Conservation (phyloP, 768 basidiomycete genomes). For the Lactarius pseudohatsudake region DNA sequence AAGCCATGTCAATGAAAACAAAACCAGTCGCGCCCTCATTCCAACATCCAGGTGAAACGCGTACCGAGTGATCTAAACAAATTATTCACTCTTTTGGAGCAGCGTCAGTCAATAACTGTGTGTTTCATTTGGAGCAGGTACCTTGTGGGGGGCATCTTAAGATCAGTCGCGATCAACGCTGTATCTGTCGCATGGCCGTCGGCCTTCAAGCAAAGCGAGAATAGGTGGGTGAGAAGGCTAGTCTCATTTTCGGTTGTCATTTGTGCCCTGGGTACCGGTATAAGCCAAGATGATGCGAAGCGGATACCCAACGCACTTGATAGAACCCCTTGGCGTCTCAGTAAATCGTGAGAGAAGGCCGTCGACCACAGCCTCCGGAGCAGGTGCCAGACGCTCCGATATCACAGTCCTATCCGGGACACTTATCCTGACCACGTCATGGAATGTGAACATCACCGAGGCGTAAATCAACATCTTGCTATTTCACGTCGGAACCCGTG, state of each 20-base stretch:
- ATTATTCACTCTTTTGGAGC: constrained; percentile 49
- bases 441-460: constrained; percentile 76
- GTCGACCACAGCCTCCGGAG: constrained; percentile 69
- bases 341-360: constrained; percentile 78
- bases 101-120: constrained; percentile 19
- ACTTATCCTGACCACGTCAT: constrained; percentile 40
- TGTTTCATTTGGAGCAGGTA: constrained; percentile 35
- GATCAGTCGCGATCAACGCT: constrained; percentile 65
- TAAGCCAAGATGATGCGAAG: neutral
- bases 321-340: constrained; percentile 66
- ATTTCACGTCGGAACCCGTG: constrained; percentile 2
- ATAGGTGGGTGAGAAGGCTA: constrained; percentile 72
- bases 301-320: constrained; percentile 47
- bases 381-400: constrained; percentile 52
- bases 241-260: constrained; percentile 69
- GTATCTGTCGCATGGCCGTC: constrained; percentile 78
- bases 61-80: constrained; percentile 75
- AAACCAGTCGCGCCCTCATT: neutral
- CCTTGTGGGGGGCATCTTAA: constrained; percentile 64
- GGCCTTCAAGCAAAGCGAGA: constrained; percentile 75
- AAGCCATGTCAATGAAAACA: neutral
- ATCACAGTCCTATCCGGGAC: constrained; percentile 52
- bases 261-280: constrained; percentile 34
- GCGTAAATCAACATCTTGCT: constrained; percentile 82
- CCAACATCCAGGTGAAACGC: neutral